Evolutionary conservation across 2,329 filamentous ascomycete genomes (phyloP), one percentile per base, ranked within the genome.

Genomic region (Scolecobasidium constrictum): DNA sequence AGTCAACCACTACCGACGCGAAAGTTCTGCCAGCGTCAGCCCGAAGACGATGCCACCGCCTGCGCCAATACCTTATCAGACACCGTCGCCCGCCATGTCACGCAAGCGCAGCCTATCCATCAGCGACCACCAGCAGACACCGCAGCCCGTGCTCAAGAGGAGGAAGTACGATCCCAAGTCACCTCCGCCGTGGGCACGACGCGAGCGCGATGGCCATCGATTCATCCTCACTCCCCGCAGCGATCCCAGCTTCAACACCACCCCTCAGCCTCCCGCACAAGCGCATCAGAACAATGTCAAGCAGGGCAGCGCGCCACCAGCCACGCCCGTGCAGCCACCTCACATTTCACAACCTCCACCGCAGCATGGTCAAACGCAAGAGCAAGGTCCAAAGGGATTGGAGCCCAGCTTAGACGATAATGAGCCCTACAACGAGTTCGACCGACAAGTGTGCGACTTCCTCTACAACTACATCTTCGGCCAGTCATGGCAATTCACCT

Each of bases 371-470:
- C 37, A 44, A n/a, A 18, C 11, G 5, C 17, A 11, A 19, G 26
- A 42, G 31, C 9, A 35, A 42, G 23, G 18, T 36, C 38, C 4
- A 17, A 23, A n/a, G n/a, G n/a, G n/a, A 15, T 72, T 66, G 61
- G 71, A 75, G 47, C 68, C 69, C 5, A 72, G 79, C 23, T 80
- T 94, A 37, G 81, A 78, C 2, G 78, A 82, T 38, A 67, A 75
- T 7, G 77, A 78, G 46, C 83, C 84, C 0, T 73, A 78, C 43
- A 83, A 92, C 51, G 80, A 88, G 47, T 63, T 92, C 9, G 78
- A 78, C n/a, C 82, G 79, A 52, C 60, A 70, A 15, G 72, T 94
- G n/a, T 84, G 82, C 47, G 84, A 94, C 56, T 94, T 87, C 53
- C 66, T 95, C 9, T 93, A 80, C 56, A 59, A 75, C 38, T 71